Conservation (phyloP, 208 protist species). For the Kentomonas sorsogonicus region DNA sequence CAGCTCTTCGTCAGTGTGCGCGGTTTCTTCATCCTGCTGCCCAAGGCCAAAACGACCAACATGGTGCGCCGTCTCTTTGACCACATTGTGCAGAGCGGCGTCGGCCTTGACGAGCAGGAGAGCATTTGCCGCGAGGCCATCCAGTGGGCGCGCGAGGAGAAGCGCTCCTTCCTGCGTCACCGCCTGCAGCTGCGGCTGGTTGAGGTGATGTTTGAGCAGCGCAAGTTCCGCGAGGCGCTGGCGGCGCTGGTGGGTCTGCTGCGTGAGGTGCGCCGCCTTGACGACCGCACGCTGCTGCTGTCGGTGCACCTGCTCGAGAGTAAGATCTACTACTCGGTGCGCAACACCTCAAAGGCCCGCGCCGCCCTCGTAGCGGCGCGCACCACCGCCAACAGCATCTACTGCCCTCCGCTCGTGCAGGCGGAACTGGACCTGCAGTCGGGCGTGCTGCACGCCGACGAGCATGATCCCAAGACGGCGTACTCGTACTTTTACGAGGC, state of each 20-base stretch:
- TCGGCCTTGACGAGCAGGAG: conserved; percentile 79
- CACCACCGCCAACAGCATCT: conserved; percentile 98
- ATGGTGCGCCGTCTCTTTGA: conserved; percentile 90
- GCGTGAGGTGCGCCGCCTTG: conserved; percentile 94
- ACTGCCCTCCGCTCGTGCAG: conserved; percentile 97
- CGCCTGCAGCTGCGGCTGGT: conserved; percentile 92
- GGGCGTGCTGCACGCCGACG: conserved; percentile 96
- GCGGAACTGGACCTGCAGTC: conserved; percentile 96
- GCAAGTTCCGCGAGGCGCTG: conserved; percentile 83
- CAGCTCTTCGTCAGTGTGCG: conserved; percentile 56
- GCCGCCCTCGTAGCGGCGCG: conserved; percentile 95
- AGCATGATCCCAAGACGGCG: conserved; percentile 97
- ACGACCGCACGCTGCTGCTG: conserved; percentile 97
- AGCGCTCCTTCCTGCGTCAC: conserved; percentile 96
- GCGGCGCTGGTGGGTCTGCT: conserved; percentile 75
- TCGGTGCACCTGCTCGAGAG: conserved; percentile 98
- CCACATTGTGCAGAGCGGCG: conserved; percentile 67
- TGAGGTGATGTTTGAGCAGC: conserved; percentile 87
- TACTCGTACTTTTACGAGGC: conserved; percentile 99
- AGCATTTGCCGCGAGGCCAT: conserved; percentile 93
- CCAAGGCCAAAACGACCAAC: conserved; percentile 90
- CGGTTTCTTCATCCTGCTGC: conserved; percentile 73
- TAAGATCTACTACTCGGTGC: conserved; percentile 91
- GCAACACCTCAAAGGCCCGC: conserved; percentile 91
- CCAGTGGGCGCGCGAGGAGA: conserved; percentile 92